Base-by-base conservation (phyloP, 495 filamentous ascomycete genomes). In the Penicillium verhagenii region DNA sequence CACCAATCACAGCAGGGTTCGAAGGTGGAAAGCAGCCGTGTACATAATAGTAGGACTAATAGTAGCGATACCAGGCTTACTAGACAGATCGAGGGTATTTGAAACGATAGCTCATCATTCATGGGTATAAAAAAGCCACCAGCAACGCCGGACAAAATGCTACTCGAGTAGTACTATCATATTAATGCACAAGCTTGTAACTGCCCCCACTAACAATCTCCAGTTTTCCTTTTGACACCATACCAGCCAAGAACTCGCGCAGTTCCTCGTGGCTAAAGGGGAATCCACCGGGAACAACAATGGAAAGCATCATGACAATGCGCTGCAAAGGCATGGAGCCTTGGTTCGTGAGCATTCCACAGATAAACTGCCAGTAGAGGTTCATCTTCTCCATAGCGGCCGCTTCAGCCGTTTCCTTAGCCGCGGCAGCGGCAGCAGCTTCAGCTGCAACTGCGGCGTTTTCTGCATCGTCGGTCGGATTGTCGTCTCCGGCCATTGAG, bases 261-360 rank as follows among this genome's bases (percentile, higher is more conserved):
- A 97, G 66, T 67, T 86, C 84, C 60, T 76, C 73, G 65, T 93
- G 95, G 62, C 79, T 82, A 62, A 92, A 96, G 13, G 90, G 85
- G 63, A 96, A 97, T 6, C 90, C 89, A 13, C 90, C 92, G 1
- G 87, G 82, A 25, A 97, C 86, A 24, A 90, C 79, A 78, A 98
- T 88, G 67, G 87, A 89, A 77, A 98, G 75, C 90, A 97, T 96
- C 87, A 92, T 93, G 4, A 85, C 78, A 54, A 98, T 92, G 71
- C 89, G 84, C 63, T 81, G 80, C 56, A 90, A 65, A 43, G 87
- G 83, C 88, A 96, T 95, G 25, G 85, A 73, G 6, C 88, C 89
- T 53, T 87, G 81, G 67, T 97, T 97, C 54, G 89, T 97, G 72
- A 99, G 73, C 93, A 99, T 97, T 42, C 89, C 90, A 47, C 89